These are phyloP conservation scores for Fusarium sp. DNA, from an alignment of 2,329 filamentous ascomycete species.

Conservation along the genomic window DNA sequence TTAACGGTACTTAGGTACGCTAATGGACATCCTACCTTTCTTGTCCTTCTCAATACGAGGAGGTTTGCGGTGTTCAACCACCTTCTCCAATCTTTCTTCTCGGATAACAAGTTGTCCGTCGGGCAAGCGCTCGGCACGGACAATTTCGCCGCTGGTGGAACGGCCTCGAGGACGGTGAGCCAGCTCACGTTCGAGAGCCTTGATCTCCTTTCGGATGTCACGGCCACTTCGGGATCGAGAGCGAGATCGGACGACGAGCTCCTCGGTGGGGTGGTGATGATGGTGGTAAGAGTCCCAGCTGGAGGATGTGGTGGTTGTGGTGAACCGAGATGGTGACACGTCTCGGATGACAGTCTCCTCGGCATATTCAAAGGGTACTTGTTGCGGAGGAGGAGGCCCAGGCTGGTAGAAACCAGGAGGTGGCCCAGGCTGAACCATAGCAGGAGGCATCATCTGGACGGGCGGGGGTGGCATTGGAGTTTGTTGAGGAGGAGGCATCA, in stretches of 20 bases:
- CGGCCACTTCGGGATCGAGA: slow-evolving; percentile 61
- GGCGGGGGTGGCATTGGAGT: slow-evolving; percentile 2
- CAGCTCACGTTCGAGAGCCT: slow-evolving; percentile 68
- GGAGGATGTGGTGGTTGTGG: slow-evolving; percentile 50
- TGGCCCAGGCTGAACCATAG: slow-evolving; percentile 18
- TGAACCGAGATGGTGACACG: slow-evolving; percentile 56
- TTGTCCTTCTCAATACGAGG: slow-evolving; percentile 85
- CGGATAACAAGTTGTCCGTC: slow-evolving; percentile 72
- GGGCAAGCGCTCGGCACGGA: slow-evolving; percentile 65
- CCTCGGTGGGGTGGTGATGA: slow-evolving; percentile 41
- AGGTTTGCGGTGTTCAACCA: slow-evolving; percentile 63
- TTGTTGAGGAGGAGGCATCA: slow-evolving; percentile 39
- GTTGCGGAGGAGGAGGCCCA: slow-evolving; percentile 41
- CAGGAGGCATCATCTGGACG: slow-evolving; percentile 11
- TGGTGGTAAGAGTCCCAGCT: slow-evolving; percentile 46
- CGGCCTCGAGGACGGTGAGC: slow-evolving; percentile 49
- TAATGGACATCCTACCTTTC: slow-evolving; percentile 95
- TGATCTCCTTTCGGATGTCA: slow-evolving; percentile 78
- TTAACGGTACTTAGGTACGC: slow-evolving; percentile 76
- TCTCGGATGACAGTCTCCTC: slow-evolving; percentile 61
- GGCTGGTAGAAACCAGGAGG: slow-evolving; percentile 46
- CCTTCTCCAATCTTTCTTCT: slow-evolving; percentile 65
- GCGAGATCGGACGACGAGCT: slow-evolving; percentile 55
- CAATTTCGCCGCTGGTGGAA: slow-evolving; percentile 59
- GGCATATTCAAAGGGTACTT: slow-evolving; percentile 49